Evolutionary conservation across 2,329 filamentous ascomycete species (phyloP).

Genomic region (Decorospora gaudefroyi): DNA sequence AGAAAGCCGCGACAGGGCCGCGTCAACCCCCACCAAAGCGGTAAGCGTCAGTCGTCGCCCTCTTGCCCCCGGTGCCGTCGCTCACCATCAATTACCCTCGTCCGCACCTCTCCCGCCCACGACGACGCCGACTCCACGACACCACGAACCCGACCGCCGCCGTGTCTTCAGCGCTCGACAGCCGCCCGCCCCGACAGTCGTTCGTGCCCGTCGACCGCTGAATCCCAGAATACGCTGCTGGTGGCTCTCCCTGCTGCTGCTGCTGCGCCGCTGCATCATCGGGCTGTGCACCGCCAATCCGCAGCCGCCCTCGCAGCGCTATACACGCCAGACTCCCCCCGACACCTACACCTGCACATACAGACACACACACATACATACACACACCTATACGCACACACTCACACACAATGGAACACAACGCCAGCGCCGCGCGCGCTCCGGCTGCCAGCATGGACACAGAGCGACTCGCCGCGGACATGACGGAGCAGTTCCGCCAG

Average conservation of each 20-base stretch:
- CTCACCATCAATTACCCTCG: constrained; percentile 22
- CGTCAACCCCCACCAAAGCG: constrained; percentile 17
- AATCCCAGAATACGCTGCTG: constrained; percentile 19
- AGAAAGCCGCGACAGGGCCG: constrained; percentile 23
- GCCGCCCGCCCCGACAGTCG: constrained; percentile 11
- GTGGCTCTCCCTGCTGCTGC: constrained; percentile 17
- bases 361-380: constrained; percentile 11
- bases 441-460: constrained; percentile 31
- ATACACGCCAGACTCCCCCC: constrained; percentile 14
- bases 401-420: constrained; percentile 42
- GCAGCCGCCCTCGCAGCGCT: constrained; percentile 19
- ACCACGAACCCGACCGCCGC: constrained; percentile 8
- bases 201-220: constrained; percentile 5
- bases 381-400: constrained; percentile 15
- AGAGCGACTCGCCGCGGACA: constrained; percentile 65
- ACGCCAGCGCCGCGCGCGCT: constrained; percentile 38
- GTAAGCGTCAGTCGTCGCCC: constrained; percentile 17
- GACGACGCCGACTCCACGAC: constrained; percentile 14
- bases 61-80: constrained; percentile 21
- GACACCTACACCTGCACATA: constrained; percentile 15
- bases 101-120: constrained; percentile 15
- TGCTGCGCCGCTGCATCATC: constrained; percentile 29
- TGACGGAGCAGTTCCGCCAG: constrained; percentile 84
- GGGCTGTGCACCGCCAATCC: constrained; percentile 29
- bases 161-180: constrained; percentile 13